A percentile compares a stretch with the other conserved stretches of the same genome.
Evolutionary conservation across 169 alveolate genomes (phyloP).

Genomic region (Plasmodium reichenowi): DNA sequence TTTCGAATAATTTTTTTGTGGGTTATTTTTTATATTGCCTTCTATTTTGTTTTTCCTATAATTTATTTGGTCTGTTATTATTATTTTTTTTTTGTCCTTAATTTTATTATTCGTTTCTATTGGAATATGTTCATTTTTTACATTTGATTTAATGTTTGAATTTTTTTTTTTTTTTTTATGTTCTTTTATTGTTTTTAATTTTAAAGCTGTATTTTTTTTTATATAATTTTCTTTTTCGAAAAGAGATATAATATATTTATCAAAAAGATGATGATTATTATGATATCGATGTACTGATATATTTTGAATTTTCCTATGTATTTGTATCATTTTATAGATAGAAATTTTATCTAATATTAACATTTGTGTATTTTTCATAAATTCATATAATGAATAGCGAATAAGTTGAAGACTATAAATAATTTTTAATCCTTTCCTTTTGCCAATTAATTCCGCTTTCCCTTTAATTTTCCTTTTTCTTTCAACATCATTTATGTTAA

Average conservation of each 20-base stretch:
- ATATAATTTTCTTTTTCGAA: conserved; percentile 23
- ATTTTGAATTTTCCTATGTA: conserved; percentile 22
- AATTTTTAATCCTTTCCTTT: conserved; percentile 56
- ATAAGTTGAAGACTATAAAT: conserved; percentile 49
- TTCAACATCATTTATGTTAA: conserved; percentile 59
- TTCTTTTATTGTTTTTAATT: conserved; percentile 7
- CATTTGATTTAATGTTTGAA: conserved; percentile 22
- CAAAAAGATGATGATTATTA: conserved; percentile 18
- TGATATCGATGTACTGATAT: neutral
- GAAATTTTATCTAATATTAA: conserved; percentile 45
- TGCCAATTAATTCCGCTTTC: conserved; percentile 48
- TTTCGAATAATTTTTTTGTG: neutral
- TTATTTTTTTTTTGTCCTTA: neutral
- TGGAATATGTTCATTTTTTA: neutral
- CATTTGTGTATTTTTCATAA: conserved; percentile 37
- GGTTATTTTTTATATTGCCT: no score
- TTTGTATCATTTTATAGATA: conserved; percentile 63
- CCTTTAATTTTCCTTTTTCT: conserved; percentile 41
- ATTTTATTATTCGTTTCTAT: neutral
- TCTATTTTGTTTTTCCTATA: neutral
- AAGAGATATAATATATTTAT: conserved; percentile 23
- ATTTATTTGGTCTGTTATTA: conserved; percentile 1
- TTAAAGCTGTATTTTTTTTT: conserved; percentile 21
- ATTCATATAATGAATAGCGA: conserved; percentile 21
- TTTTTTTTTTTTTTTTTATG: neutral